Evolutionary conservation across 257 asterid genomes (phyloP), one percentile per base, ranked within the genome.

Genomic region (Primulina eburnea): DNA sequence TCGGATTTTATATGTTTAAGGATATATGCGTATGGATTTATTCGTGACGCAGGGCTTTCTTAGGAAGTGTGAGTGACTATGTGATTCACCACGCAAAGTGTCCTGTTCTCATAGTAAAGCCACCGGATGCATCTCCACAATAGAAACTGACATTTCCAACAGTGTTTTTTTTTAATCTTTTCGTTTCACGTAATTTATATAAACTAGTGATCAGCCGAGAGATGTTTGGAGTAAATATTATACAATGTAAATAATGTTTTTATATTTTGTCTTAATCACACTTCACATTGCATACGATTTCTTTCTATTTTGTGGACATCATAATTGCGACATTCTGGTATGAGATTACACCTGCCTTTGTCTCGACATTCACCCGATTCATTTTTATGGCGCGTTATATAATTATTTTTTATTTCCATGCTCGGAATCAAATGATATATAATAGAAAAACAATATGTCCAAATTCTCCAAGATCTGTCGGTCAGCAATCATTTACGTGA

Each of bases 281-380:
- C 53, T 4, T 28, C 30, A 28, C 30, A 28, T 28, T 38, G 50
- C 50, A 14, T 11, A 43, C 7, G 55, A 12, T 4, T 43, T 14
- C n/a, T 12, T 43, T 10, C 11, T 43, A 12, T 12, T 4, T 35
- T 6, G 40, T 35, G 2, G 11, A 4, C 20, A 4, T 50, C 21
- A 50, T 5, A 1, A 10, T 18, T 37, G 67, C 52, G 76, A 34
- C 70, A 92, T 67, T 70, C 79, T 80, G 81, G 81, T 88, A 90
- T 78, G 80, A 81, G 75, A 92, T 88, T 56, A 70, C 76, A 17
- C 97, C 98, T 57, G 75, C 84, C 33, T 62, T 77, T 8, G 92
- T 84, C 82, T 90, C 91, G 26, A 90, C 83, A 58, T 82, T 62
- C 5, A 90, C 69, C 43, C 73, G 67, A 58, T 88, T 84, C 93